Conservation (phyloP, 257 asterid species). For the Nicotiana undulata region DNA sequence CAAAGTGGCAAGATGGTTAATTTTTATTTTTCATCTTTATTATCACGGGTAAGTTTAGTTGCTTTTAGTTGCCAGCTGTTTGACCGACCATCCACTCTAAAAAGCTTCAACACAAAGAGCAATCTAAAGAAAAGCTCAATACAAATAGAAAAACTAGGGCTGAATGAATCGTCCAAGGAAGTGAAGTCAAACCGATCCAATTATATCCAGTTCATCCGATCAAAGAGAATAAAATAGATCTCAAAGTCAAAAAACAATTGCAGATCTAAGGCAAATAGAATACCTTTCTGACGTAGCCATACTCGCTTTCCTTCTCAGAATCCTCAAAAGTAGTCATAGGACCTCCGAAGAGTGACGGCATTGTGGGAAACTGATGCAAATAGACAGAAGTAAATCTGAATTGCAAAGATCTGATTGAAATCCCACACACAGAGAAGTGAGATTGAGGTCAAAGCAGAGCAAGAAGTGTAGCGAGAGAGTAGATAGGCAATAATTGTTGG, state of each 20-base stretch:
- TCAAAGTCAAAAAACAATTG: neutral
- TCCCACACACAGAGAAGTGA: neutral
- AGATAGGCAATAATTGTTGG: neutral
- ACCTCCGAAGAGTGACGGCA: constrained; percentile 77
- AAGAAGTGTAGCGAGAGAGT: neutral
- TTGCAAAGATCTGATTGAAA: neutral
- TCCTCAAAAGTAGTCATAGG: constrained; percentile 93
- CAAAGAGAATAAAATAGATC: neutral
- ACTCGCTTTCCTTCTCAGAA: constrained; percentile 99
- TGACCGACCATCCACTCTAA: neutral
- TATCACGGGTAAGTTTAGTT: neutral
- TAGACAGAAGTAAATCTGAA: neutral
- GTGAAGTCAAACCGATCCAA: neutral
- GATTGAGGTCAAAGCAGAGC: neutral
- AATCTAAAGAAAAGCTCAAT: neutral
- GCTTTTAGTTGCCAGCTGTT: neutral
- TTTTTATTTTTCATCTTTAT: neutral
- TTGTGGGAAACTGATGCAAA: constrained; percentile 6
- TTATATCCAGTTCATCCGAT: neutral
- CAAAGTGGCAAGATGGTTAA: neutral
- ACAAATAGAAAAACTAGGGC: neutral
- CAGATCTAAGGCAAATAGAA: neutral
- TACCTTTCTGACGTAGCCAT: constrained; percentile 97
- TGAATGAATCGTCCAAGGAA: neutral
- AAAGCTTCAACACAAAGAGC: neutral